Evolutionary conservation across 139 green algal species (phyloP).

Genomic region (Tetraselmis striata): DNA sequence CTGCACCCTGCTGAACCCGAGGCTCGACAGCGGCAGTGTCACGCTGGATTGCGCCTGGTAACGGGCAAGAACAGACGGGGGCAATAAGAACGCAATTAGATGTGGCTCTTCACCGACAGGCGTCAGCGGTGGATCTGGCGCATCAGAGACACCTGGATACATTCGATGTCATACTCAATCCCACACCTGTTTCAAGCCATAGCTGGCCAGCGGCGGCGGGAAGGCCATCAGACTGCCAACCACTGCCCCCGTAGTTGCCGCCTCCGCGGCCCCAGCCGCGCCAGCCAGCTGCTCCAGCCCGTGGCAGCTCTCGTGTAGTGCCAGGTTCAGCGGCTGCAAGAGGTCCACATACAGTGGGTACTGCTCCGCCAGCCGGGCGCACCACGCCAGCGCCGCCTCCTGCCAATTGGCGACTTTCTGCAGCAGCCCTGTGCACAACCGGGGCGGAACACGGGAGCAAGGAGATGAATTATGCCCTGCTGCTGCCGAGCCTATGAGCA

Average conservation of each 20-base stretch:
- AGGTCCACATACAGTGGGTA: constrained; percentile 79
- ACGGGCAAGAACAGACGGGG: too few relatives aligned
- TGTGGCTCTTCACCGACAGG: too few relatives aligned
- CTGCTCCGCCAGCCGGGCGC: constrained; percentile 27
- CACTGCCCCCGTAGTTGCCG: constrained; percentile 4
- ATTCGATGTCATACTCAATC: too few relatives aligned
- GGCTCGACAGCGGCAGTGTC: not conserved
- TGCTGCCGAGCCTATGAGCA: too few relatives aligned
- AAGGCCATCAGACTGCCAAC: constrained; percentile 23
- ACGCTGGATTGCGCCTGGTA: too few relatives aligned
- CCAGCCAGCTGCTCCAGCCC: constrained; percentile 48
- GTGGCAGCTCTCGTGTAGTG: constrained; percentile 52
- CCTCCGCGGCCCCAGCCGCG: not conserved
- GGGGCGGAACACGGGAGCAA: too few relatives aligned
- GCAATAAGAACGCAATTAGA: not conserved
- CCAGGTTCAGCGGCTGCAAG: constrained; percentile 72
- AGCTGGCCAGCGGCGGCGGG: not conserved
- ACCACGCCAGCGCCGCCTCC: constrained; percentile 47
- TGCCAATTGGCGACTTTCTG: not conserved
- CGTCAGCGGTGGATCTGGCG: not conserved
- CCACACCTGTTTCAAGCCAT: too few relatives aligned
- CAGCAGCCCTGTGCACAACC: not conserved
- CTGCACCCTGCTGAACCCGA: not conserved
- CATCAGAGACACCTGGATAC: too few relatives aligned
- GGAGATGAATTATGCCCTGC: too few relatives aligned